These are phyloP conservation scores for Hypoxylon intermedium DNA, from an alignment of 495 filamentous ascomycete species.

Conservation along the genomic window DNA sequence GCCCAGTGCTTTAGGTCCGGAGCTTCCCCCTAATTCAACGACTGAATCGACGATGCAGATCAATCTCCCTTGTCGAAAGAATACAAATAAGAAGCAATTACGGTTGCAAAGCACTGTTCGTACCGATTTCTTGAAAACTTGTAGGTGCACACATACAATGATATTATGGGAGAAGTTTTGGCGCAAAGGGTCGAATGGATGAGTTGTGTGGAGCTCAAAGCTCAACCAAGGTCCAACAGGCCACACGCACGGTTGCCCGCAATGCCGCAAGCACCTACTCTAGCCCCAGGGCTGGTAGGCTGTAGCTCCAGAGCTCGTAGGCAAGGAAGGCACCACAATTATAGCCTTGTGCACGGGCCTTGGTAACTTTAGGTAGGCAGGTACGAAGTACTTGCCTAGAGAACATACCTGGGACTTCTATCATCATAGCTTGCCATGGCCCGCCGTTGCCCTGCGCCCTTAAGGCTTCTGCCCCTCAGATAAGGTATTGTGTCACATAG, in stretches of 20 bases:
- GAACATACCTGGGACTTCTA: too few relatives aligned
- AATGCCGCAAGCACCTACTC: too few relatives aligned
- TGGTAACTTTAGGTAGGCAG: too few relatives aligned
- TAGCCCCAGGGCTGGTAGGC: too few relatives aligned
- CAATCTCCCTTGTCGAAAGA: background rate
- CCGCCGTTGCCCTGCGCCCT: background rate
- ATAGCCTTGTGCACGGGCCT: too few relatives aligned
- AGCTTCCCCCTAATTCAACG: conserved; percentile 1
- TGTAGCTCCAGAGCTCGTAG: too few relatives aligned
- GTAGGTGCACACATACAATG: conserved; percentile 24
- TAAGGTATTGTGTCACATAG: background rate
- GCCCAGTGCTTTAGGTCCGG: conserved; percentile 5
- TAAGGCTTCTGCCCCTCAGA: background rate
- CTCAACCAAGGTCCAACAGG: too few relatives aligned
- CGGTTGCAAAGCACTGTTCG: background rate
- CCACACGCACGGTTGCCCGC: too few relatives aligned
- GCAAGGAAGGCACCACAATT: too few relatives aligned
- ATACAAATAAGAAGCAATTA: background rate
- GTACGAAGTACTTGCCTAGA: too few relatives aligned
- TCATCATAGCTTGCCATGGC: too few relatives aligned
- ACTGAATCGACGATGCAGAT: background rate
- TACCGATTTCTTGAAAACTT: background rate
- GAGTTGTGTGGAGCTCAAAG: too few relatives aligned
- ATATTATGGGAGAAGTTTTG: conserved; percentile 34
- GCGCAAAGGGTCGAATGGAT: conserved; percentile 8